A percentile compares a stretch with the other conserved stretches of the same genome.
Evolutionary conservation across 2,329 filamentous ascomycete genomes (phyloP).

Genomic region (Daldinia sp.): DNA sequence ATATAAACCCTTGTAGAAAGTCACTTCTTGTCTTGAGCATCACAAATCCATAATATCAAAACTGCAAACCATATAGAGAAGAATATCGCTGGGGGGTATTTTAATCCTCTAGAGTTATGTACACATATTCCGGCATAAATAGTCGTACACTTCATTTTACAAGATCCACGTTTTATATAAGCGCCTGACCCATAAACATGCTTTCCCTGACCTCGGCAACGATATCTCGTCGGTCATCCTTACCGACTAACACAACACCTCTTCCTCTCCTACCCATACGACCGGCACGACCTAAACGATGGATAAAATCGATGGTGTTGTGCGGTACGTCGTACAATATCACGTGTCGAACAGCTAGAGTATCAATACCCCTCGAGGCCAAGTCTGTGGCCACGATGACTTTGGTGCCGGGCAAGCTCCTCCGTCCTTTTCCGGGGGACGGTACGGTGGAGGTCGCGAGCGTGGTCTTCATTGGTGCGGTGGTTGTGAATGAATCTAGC

Average conservation of each 20-base stretch:
- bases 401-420: constrained; percentile 77
- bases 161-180: constrained; percentile 62
- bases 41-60: background rate
- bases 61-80: background rate
- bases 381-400: constrained; percentile 95
- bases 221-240: constrained; percentile 86
- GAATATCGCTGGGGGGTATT: background rate
- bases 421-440: constrained; percentile 49
- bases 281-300: constrained; percentile 89
- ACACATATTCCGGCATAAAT: background rate
- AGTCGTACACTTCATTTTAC: background rate
- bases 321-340: constrained; percentile 98
- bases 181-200: constrained; percentile 82
- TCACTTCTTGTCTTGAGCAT: background rate
- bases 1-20: background rate
- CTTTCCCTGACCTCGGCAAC: constrained; percentile 91
- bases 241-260: constrained; percentile 89
- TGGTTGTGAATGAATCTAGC: constrained; percentile 75
- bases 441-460: constrained; percentile 39
- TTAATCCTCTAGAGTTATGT: background rate
- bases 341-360: constrained; percentile 87
- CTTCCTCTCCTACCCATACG: constrained; percentile 91
- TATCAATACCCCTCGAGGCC: constrained; percentile 92
- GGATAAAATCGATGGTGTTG: constrained; percentile 97
- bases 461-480: constrained; percentile 49